These are phyloP conservation scores for Jacaranda mimosifolia DNA, from an alignment of 257 asterid species.

Conservation along the genomic window DNA sequence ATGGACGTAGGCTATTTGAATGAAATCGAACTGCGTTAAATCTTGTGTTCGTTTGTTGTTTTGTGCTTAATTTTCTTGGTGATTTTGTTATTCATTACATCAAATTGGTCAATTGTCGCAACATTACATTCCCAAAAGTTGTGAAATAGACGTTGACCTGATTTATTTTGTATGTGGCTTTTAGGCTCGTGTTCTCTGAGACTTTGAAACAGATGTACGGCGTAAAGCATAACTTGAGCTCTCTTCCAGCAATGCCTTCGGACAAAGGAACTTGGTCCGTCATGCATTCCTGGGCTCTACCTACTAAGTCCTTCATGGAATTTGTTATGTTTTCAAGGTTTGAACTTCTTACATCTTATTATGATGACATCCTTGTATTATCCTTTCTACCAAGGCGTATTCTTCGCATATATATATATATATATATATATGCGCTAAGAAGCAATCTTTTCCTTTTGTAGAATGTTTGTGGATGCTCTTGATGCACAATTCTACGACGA, in stretches of 20 bases:
- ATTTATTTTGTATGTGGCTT: conserved; percentile 30
- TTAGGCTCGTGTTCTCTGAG: conserved; percentile 82
- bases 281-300: conserved; percentile 93
- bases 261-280: conserved; percentile 87
- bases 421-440: neutral
- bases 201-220: conserved; percentile 88
- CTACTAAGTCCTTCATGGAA: conserved; percentile 90
- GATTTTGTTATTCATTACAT: neutral
- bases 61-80: neutral
- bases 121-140: no score
- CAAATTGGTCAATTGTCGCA: no score
- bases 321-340: conserved; percentile 98
- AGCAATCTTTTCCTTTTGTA: conserved; percentile 36
- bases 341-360: neutral
- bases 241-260: conserved; percentile 83
- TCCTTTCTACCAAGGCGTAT: neutral
- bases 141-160: neutral
- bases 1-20: no score
- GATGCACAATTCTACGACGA: conserved; percentile 70
- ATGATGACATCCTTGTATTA: neutral
- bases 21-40: no score
- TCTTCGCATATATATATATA: neutral
- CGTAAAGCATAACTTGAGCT: conserved; percentile 64
- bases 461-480: conserved; percentile 94
- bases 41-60: no score